Evolutionary conservation across 164 flowering plant species (phyloP), one percentile per base, ranked within the genome.

Genomic region (Protea cynaroides): DNA sequence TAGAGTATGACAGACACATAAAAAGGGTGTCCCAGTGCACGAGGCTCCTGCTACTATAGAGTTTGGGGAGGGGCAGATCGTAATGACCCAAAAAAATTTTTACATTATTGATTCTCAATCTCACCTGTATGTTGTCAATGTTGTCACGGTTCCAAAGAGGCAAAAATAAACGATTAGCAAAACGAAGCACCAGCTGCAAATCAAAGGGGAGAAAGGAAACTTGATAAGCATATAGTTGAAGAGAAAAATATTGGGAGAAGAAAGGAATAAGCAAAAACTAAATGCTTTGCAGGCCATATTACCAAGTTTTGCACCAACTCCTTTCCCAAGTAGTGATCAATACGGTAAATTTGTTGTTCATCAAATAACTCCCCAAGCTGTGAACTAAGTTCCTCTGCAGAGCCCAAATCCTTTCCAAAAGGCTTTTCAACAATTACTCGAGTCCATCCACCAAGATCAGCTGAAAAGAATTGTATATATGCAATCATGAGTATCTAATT

Each of bases 301-400:
- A 94, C 99, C 96, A 94, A 62, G 77, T 95, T 95, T 73, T 95
- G 99, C 75, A 95, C 99, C 72, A 95, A 79, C 69, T 95, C 99
- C 75, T 95, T 95, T 65, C 99, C 99, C 77, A 95, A 68, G 70
- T 95, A 95, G 80, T 95, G 99, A 83, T 95, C 99, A 71, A 94
- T 94, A 66, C 99, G 97, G 67, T 94, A 94, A 57, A 94, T 83
- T 65, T 94, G 96, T 64, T 83, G 80, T 65, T 95, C 99, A 8
- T 87, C 90, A 76, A 95, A 95, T 59, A 95, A 75, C 72, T 84
- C 87, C 61, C 99, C 99, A 56, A 95, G 92, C 64, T 95, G 90
- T 46, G 84, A 8, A 71, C 99, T 95, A 24, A 95, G 86, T 66
- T 83, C 71, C 77, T 95, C 99, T 29, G 99, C 73, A 62, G 96